phyloP scores from a whole-genome alignment of 176 grass and related monocot genomes.

The Paspalum notatum region DNA sequence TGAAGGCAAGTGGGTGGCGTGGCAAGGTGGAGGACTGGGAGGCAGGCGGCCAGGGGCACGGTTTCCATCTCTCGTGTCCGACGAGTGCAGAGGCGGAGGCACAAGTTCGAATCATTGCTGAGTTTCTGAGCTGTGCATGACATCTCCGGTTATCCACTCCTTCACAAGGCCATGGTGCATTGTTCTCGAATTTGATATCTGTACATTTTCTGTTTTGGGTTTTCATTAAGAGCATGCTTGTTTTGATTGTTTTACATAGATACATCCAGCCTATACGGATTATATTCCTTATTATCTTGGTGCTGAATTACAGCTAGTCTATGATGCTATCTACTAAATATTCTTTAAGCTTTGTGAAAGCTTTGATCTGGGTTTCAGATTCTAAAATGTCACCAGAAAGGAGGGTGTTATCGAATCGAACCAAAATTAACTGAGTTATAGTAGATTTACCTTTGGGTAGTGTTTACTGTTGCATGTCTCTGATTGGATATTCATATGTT shows the following conservation, averaged over 20 bases:
- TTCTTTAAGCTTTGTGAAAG: neutral
- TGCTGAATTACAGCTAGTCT: slow-evolving; percentile 13
- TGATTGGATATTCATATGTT: neutral
- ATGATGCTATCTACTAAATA: neutral
- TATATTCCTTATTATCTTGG: neutral
- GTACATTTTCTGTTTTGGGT: neutral
- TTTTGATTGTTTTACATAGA: slow-evolving; percentile 5
- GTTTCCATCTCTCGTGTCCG: slow-evolving; percentile 50
- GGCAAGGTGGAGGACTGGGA: slow-evolving; percentile 58
- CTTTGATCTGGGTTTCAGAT: slow-evolving; percentile 8
- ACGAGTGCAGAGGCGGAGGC: slow-evolving; percentile 19
- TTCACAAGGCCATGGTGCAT: slow-evolving; percentile 1
- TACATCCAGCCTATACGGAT: neutral
- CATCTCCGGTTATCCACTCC: neutral
- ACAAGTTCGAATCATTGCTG: slow-evolving; percentile 27
- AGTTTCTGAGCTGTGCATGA: slow-evolving; percentile 49
- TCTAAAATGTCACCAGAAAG: neutral
- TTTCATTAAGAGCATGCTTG: slow-evolving; percentile 27
- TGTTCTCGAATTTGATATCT: slow-evolving; percentile 6
- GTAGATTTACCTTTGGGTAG: slow-evolving; percentile 4
- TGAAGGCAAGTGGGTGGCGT: slow-evolving; percentile 54
- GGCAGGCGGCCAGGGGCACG: slow-evolving; percentile 56
- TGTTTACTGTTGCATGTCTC: neutral
- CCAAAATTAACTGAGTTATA: neutral
- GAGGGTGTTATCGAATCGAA: neutral